Evolutionary conservation across 2,329 filamentous ascomycete genomes (phyloP), one percentile per base, ranked within the genome.

Genomic region (Talaromyces sp.): DNA sequence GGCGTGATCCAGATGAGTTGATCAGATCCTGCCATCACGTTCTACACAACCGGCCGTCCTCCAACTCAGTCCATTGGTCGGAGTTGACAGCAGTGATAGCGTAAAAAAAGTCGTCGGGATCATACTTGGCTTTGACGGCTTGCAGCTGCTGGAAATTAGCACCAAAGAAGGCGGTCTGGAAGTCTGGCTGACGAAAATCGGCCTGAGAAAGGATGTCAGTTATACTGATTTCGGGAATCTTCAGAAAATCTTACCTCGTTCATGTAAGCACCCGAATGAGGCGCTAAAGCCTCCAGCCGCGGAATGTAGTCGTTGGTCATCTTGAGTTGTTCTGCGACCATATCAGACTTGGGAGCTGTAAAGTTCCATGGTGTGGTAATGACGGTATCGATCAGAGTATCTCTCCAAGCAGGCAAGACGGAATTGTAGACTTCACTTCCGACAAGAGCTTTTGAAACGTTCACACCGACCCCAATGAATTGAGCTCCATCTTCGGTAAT

Each of bases 261-360:
- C 63, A 78, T 65, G 65, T 82, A 81, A 3, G 69, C 70, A 1
- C 76, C 75, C 6, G 72, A 72, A 44, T 72, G 69, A 0, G 78
- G 77, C 1, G 77, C 77, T 11, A 78, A 64, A 9, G 69, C 72
- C 59, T 76, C 73, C 2, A 81, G 65, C 54, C 72, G 68, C 4
- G 78, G 76, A 7, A 78, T 70, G 14, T 73, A 72, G 1, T 75
- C 69, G n/a, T 77, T 64, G 2, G 77, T 80, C 65, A 80, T 78
- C 59, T 69, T 67, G 23, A 69, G 50, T 64, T 79, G 75, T 35
- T 73, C 70, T 0, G 66, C 72, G 5, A 76, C 31, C 72, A 77
- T 77, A 3, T 75, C 63, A 28, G 67, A 64, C 69, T 73, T 73
- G 0, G 76, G 72, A 0, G 76, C 75, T 5, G 73, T 76, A 63